Conservation (phyloP, 2,329 filamentous ascomycete genomes). For the Aspergillus tamarii region DNA sequence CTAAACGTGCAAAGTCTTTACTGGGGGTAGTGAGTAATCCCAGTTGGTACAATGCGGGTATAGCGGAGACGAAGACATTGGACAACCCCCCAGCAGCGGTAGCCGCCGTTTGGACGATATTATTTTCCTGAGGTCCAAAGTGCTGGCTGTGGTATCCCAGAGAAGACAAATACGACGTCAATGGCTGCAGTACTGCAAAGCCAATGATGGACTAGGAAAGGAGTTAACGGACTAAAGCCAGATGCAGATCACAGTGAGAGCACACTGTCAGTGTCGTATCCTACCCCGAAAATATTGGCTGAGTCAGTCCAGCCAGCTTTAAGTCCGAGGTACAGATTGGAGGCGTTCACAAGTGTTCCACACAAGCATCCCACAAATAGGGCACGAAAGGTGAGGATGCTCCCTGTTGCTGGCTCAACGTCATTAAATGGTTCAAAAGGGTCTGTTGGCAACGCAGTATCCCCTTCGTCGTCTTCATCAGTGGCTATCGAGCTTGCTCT, state of each 20-base stretch:
- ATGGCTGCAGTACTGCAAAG: constrained; percentile 5
- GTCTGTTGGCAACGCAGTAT: not conserved
- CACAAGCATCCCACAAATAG: constrained; percentile 6
- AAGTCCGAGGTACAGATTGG: constrained; percentile 10
- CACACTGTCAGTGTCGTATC: not conserved
- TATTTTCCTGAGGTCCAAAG: constrained; percentile 13
- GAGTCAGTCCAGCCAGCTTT: constrained; percentile 9
- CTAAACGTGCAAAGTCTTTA: constrained; percentile 3
- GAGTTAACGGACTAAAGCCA: not conserved
- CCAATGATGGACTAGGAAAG: constrained; percentile 7
- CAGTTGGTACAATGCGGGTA: constrained; percentile 11
- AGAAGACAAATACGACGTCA: not conserved
- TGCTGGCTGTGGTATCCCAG: not conserved
- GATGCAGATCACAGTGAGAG: not conserved
- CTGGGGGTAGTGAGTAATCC: constrained; percentile 3
- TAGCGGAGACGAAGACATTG: constrained; percentile 7
- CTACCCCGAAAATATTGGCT: constrained; percentile 13
- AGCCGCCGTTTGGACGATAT: constrained; percentile 10
- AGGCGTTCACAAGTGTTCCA: constrained; percentile 9
- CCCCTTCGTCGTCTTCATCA: not conserved
- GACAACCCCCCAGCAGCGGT: constrained; percentile 11
- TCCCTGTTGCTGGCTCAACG: not conserved
- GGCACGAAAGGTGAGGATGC: constrained; percentile 4
- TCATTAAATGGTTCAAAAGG: not conserved
- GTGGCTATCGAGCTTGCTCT: not conserved